Evolutionary conservation across 345 rosid species (phyloP), one percentile per base, ranked within the genome.

Genomic region (Raphanus raphanistrum): DNA sequence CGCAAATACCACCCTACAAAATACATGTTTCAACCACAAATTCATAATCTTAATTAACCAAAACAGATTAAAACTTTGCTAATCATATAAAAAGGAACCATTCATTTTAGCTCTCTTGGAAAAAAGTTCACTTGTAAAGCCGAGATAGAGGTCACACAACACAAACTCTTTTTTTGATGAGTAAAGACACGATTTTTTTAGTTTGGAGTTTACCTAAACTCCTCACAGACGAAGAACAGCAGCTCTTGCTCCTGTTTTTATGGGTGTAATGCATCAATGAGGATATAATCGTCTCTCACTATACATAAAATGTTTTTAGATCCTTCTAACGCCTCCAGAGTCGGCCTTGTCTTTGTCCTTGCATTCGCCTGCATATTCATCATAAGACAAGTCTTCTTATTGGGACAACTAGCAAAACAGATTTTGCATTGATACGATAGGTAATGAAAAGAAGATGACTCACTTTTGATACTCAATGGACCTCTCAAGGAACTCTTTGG

Each of bases 401-500:
- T 11, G 5, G 5, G 41, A 41, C 27, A 57, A 8, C 52, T 16
- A 43, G 70, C 50, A 75, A 21, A 21, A 16, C 75, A 63, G 25
- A 57, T 73, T 29, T 52, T 8, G 26, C 26, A 72, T 13, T 8
- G 68, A 25, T 41, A 64, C 3, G 1, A 71, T 17, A 61, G 28
- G 25, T 26, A 62, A 25, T 13, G n/a, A 65, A 65, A 48, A 48
- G 52, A 54, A 68, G n/a, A 21, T 21, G 21, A 75, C 79, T 80
- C 52, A 93, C 99, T 83, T 88, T 65, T 92, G 96, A 82, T 90
- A 86, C 59, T 91, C 96, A 76, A 84, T 79, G 36, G 97, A 90
- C 28, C 98, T 93, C 72, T 91, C 97, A 29, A 91, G 81, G 85
- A 96, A 96, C 88, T 93, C 98, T 76, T 87, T 85, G 3, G 92